phyloP scores from a whole-genome alignment of 2,329 filamentous ascomycete species.

The Paecilomyces dactylethromorphus region DNA sequence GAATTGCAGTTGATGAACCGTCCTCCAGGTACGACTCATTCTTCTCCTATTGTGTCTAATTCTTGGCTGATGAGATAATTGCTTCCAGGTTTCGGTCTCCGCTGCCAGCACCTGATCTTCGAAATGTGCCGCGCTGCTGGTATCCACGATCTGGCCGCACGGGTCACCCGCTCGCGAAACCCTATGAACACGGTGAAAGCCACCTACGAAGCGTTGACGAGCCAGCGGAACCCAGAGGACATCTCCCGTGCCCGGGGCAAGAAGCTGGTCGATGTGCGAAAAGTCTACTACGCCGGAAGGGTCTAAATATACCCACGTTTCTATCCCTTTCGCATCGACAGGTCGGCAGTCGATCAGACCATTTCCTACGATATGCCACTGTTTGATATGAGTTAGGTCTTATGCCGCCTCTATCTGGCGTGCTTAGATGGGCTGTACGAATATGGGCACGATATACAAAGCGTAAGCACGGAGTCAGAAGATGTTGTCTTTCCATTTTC shows the following conservation, averaged over 20 bases:
- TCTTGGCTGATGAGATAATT: conserved; percentile 4
- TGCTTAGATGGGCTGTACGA: conserved; percentile 6
- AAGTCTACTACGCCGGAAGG: conserved; percentile 89
- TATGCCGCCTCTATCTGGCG: background rate
- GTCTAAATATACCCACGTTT: conserved; percentile 38
- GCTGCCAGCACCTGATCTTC: conserved; percentile 85
- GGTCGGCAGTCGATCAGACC: background rate
- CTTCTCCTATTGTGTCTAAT: conserved; percentile 1
- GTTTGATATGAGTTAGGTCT: background rate
- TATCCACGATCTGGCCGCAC: conserved; percentile 78
- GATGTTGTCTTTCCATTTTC: background rate
- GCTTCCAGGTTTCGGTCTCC: conserved; percentile 76
- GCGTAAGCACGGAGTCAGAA: background rate
- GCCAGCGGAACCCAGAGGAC: conserved; percentile 80
- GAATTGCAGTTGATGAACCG: conserved; percentile 74
- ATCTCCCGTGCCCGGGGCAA: conserved; percentile 83
- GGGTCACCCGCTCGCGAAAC: conserved; percentile 79
- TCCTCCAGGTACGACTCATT: conserved; percentile 67
- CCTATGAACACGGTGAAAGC: conserved; percentile 98
- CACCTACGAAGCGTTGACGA: conserved; percentile 71
- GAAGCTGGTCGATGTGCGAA: conserved; percentile 93
- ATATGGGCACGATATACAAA: conserved; percentile 3
- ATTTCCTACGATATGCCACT: background rate
- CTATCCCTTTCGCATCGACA: conserved; percentile 3
- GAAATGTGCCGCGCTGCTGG: conserved; percentile 86